phyloP scores from a whole-genome alignment of 2,329 filamentous ascomycete genomes.

The Orbilia brochopaga region DNA sequence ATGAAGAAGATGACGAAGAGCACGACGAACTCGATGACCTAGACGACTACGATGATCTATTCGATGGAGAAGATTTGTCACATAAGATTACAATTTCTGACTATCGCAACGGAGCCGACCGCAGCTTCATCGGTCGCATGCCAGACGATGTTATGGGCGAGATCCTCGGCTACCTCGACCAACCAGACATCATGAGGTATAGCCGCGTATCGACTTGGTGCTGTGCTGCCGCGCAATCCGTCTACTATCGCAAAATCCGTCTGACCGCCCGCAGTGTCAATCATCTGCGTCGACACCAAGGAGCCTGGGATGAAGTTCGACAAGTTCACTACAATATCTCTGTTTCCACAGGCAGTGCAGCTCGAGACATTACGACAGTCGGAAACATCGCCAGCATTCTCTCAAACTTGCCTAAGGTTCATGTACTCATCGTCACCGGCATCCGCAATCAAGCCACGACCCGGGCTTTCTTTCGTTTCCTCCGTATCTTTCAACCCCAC shows the following conservation, averaged over 20 bases:
- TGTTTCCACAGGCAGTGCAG: background rate
- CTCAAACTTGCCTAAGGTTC: background rate
- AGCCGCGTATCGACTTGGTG: background rate
- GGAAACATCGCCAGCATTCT: background rate
- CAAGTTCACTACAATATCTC: background rate
- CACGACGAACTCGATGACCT: too few species aligned
- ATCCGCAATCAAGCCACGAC: background rate
- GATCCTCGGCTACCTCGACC: background rate
- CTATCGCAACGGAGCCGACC: background rate
- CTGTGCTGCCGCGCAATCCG: background rate
- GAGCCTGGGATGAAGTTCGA: background rate
- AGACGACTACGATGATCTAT: too few species aligned
- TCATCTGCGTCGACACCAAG: background rate
- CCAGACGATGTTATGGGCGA: background rate
- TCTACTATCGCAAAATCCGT: background rate
- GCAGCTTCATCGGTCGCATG: background rate
- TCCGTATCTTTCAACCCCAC: background rate
- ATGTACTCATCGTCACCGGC: slow-evolving; percentile 8
- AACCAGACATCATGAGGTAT: background rate
- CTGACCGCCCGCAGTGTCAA: background rate
- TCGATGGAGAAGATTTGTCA: background rate
- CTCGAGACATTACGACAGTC: background rate
- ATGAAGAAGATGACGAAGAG: too few species aligned
- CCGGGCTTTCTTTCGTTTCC: slow-evolving; percentile 1
- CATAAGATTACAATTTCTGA: background rate